phyloP scores from a whole-genome alignment of 805 yeast species.

The Blastobotrys muscicola region DNA sequence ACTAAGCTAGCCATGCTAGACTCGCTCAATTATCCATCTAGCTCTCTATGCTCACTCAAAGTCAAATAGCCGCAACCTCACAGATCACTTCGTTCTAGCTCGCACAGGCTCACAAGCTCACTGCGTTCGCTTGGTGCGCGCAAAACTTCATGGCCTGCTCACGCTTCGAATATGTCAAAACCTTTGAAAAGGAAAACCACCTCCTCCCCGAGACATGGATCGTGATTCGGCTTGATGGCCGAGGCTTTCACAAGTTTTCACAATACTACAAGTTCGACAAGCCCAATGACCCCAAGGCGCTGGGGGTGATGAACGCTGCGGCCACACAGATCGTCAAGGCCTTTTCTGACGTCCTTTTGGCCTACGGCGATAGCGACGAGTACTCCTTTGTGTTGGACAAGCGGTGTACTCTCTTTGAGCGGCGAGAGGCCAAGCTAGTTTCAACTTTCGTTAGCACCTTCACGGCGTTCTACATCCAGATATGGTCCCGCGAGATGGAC shows the following conservation, averaged over 20 bases:
- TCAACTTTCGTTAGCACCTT: slow-evolving; percentile 76
- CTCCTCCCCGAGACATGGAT: slow-evolving; percentile 75
- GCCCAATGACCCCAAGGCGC: slow-evolving; percentile 78
- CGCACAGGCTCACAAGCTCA: no score
- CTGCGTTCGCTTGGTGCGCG: not conserved
- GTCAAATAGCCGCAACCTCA: no score
- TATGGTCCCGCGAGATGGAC: slow-evolving; percentile 55
- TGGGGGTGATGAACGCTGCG: slow-evolving; percentile 71
- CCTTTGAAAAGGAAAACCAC: slow-evolving; percentile 63
- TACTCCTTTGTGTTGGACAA: slow-evolving; percentile 69
- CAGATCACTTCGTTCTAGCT: no score
- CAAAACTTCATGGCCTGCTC: slow-evolving; percentile 24
- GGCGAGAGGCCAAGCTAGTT: slow-evolving; percentile 73
- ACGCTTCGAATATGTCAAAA: slow-evolving; percentile 74
- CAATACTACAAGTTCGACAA: slow-evolving; percentile 63
- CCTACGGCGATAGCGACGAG: slow-evolving; percentile 95
- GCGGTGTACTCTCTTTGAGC: slow-evolving; percentile 60
- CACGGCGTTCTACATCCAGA: slow-evolving; percentile 61
- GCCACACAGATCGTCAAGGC: slow-evolving; percentile 56
- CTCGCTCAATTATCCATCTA: no score
- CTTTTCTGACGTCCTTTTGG: slow-evolving; percentile 65
- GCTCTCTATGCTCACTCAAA: no score
- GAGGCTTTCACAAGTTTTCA: slow-evolving; percentile 86
- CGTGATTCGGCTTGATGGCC: slow-evolving; percentile 82
- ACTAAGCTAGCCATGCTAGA: no score